A percentile compares a stretch with the other conserved stretches of the same genome.
Evolutionary conservation across 2,329 filamentous ascomycete species (phyloP).

Genomic region (Leptographium lundbergii): DNA sequence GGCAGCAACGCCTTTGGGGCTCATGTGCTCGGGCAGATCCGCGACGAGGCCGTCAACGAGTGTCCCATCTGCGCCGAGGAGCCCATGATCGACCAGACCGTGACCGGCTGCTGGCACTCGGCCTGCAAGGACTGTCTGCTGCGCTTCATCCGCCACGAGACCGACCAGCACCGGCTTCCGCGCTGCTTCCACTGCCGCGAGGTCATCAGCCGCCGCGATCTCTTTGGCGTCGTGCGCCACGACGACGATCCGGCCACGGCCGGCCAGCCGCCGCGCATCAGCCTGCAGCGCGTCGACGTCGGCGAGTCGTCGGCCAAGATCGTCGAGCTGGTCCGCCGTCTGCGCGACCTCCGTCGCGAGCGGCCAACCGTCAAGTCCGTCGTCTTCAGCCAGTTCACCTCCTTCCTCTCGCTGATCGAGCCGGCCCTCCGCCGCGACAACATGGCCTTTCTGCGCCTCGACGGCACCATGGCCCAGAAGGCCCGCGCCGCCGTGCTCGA

Average conservation of each 20-base stretch:
- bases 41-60: slow-evolving; percentile 76
- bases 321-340: slow-evolving; percentile 60
- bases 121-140: slow-evolving; percentile 91
- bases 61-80: slow-evolving; percentile 94
- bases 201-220: slow-evolving; percentile 65
- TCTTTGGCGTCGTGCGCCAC: slow-evolving; percentile 85
- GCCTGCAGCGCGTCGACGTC: slow-evolving; percentile 45
- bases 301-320: slow-evolving; percentile 80
- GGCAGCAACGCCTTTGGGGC: slow-evolving; percentile 66
- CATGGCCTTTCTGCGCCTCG: slow-evolving; percentile 74
- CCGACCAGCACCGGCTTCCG: slow-evolving; percentile 59
- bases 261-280: slow-evolving; percentile 38
- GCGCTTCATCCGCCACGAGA: slow-evolving; percentile 79
- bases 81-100: slow-evolving; percentile 86
- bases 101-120: slow-evolving; percentile 95
- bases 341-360: slow-evolving; percentile 54
- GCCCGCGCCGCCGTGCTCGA: slow-evolving; percentile 64
- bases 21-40: slow-evolving; percentile 80
- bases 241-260: slow-evolving; percentile 39
- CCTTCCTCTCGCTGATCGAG: slow-evolving; percentile 84
- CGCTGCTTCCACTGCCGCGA: slow-evolving; percentile 87
- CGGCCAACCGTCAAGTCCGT: slow-evolving; percentile 71
- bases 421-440: slow-evolving; percentile 61
- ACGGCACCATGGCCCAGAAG: slow-evolving; percentile 83
- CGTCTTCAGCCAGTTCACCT: slow-evolving; percentile 95